phyloP scores from a whole-genome alignment of 2,329 filamentous ascomycete genomes.

The Paraphoma chrysanthemicola region DNA sequence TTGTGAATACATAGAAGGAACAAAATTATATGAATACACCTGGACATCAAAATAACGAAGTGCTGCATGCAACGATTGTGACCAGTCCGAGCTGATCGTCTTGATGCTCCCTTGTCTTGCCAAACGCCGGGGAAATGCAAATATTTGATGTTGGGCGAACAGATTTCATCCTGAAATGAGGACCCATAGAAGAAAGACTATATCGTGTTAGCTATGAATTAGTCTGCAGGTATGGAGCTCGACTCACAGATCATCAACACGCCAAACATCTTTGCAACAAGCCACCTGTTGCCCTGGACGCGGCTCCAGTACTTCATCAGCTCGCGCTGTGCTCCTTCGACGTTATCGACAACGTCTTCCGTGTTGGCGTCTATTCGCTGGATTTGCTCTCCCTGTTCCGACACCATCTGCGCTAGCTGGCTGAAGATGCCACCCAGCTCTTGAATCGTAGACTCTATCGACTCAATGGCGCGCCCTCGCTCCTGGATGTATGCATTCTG shows the following conservation, averaged over 20 bases:
- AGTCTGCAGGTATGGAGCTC: conserved; percentile 8
- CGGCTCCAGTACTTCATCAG: conserved; percentile 96
- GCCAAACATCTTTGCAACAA: conserved; percentile 84
- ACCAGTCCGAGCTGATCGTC: conserved; percentile 14
- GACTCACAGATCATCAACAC: conserved; percentile 87
- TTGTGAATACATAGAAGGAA: conserved; percentile 4
- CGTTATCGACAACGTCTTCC: conserved; percentile 97
- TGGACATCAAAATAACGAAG: neutral
- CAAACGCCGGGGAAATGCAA: conserved; percentile 28
- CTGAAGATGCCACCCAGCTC: conserved; percentile 93
- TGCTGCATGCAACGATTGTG: conserved; percentile 14
- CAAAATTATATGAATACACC: conserved; percentile 13
- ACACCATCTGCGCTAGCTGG: conserved; percentile 94
- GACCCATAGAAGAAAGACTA: conserved; percentile 67
- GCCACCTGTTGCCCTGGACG: conserved; percentile 93
- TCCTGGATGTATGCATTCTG: conserved; percentile 91
- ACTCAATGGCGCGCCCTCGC: conserved; percentile 92
- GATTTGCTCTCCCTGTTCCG: conserved; percentile 97
- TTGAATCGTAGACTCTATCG: conserved; percentile 92
- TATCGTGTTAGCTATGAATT: conserved; percentile 17
- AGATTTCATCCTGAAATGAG: conserved; percentile 63
- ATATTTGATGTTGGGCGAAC: conserved; percentile 9
- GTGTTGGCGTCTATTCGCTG: conserved; percentile 97
- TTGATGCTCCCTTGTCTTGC: conserved; percentile 18
- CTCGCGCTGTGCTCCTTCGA: conserved; percentile 94